Conservation (phyloP, 78 protist genomes). For the Bigelowiella natans region DNA sequence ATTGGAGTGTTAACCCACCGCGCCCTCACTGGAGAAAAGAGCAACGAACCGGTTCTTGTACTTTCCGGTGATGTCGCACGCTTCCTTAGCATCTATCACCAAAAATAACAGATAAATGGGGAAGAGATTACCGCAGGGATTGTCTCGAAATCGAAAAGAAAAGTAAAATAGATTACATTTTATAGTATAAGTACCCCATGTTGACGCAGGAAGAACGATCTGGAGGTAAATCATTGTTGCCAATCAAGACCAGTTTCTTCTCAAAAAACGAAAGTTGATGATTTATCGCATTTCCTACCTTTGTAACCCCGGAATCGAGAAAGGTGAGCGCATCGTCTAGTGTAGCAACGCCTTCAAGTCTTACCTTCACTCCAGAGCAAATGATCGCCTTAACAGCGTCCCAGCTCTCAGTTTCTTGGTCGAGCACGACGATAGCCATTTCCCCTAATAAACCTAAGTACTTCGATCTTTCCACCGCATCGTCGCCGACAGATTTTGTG, state of each 20-base stretch:
- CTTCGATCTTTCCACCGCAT: neutral
- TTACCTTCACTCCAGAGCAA: neutral
- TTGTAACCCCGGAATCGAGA: neutral
- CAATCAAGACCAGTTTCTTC: no score
- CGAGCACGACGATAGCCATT: neutral
- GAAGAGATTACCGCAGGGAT: neutral
- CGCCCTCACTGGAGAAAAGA: no score
- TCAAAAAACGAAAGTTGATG: no score
- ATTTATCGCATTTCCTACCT: no score
- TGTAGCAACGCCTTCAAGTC: neutral
- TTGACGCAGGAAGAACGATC: neutral
- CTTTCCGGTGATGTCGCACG: neutral
- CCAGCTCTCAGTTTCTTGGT: neutral
- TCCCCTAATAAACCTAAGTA: neutral
- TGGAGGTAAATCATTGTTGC: no score
- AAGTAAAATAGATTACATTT: neutral
- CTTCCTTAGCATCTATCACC: neutral
- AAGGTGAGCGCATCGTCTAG: neutral
- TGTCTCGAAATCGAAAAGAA: no score
- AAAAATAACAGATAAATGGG: no score
- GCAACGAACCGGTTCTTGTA: neutral
- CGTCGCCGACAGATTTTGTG: neutral
- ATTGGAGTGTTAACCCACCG: no score
- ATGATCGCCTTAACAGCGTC: neutral
- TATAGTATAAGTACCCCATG: neutral